Evolutionary conservation across 169 alveolate genomes (phyloP), one percentile per base, ranked within the genome.

Genomic region (Plasmodium billcollinsi): DNA sequence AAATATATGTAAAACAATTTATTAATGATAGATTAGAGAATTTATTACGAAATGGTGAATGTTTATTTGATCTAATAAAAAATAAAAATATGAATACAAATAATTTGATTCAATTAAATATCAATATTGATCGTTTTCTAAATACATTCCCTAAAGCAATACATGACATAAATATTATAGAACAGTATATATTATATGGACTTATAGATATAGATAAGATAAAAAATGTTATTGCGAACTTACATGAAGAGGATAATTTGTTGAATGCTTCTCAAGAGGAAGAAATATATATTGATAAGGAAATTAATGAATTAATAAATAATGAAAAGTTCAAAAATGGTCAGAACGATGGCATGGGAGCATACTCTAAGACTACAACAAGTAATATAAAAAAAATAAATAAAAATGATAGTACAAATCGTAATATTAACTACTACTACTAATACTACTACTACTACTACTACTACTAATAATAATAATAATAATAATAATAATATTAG

Each of bases 41-140:
- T 56, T 78, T 78, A 78, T 43, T 78, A 78, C 65, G 20, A 50
- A 78, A 78, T 66, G 89, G 73, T 20, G 89, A 78, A 50, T 24
- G 14, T 1, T 11, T 78, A 20, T 58, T 78, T 39, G 69, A 78
- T 2, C n/a, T 78, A 70, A 78, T 78, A 11, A 65, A 70, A 78
- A 78, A 78, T 61, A 78, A 78, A 78, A 58, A 78, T 15, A 33
- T 63, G 80, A 78, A 70, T 59, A 78, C 74, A 21, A 71, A 69
- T 43, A 78, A 66, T 61, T 59, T 78, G 24, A 78, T 78, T 26
- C 71, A 56, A 56, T 54, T 78, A 78, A 78, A 65, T 45, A 58
- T 33, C n/a, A 78, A 15, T 59, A 78, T 78, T 29, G 89, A 78
- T 50, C n/a, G 52, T 24, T 78, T 78, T 26, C 45, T 78, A 29